Base-by-base conservation (phyloP, 2,329 filamentous ascomycete species). In the Dactylellina drechsleri region DNA sequence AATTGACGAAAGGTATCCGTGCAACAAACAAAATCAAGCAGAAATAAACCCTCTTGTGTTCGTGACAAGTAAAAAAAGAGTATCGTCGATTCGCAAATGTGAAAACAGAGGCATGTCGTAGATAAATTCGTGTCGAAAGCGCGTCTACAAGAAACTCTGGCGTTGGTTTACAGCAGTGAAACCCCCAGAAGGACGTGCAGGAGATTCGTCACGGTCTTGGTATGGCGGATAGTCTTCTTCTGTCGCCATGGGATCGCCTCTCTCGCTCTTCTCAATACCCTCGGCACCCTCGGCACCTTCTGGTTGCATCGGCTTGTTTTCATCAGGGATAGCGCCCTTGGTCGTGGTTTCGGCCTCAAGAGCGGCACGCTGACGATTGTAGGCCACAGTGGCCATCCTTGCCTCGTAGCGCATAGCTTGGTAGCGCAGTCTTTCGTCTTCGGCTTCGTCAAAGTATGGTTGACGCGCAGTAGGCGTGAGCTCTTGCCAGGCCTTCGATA, bases 401-500 rank as follows among this genome's bases (percentile, higher is more conserved):
- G 77, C 71, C 47, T 79, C 77, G 53, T 78, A 78, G 64, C 78
- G 77, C 73, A 77, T 75, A 16, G 76, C 54, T 36, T 77, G 73
- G 64, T 79, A 79, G 28, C 77, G 78, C 54, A 77, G 65, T 50
- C 76, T 76, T 41, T 79, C 78, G 23, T 77, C 76, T 60, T 79
- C 78, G 31, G 78, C 79, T 57, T 79, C 78, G 58, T 75, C 77
- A 71, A 79, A 79, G 76, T 79, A 79, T 58, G 78, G 78, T 47
- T 79, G 78, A 54, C 79, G 79, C 16, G 77, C 78, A n/a, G 64
- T 64, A 12, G 74, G 72, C 15, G 73, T 77, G 28, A 79, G 77
- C 28, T 79, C 78, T 23, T 78, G 77, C 79, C 79, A 79, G 47
- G 79, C 79, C 54, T 79, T 78, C 54, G 79, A 78, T 28, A 79